phyloP scores from a whole-genome alignment of 2,329 filamentous ascomycete genomes.

The Clonostachys chloroleuca region DNA sequence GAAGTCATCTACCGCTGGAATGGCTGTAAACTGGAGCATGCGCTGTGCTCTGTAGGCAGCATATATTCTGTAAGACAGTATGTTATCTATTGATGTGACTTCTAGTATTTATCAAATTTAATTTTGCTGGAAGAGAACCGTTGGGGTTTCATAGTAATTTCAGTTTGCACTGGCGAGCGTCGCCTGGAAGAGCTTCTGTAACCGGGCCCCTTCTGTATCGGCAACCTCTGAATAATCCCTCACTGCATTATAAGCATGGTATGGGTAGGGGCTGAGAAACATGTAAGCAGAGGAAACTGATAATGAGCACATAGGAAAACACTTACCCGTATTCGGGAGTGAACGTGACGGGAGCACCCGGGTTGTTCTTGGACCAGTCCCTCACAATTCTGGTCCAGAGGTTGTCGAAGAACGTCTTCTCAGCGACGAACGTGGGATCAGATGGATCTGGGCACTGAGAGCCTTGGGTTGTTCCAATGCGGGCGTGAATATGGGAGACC shows the following conservation, averaged over 20 bases:
- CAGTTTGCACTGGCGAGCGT: too few relatives aligned
- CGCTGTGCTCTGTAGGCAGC: too few relatives aligned
- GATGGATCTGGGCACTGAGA: conserved; percentile 27
- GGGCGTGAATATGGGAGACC: conserved; percentile 25
- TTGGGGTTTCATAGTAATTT: too few relatives aligned
- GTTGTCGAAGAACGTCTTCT: conserved; percentile 22
- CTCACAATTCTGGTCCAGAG: conserved; percentile 11
- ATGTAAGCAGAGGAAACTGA: too few relatives aligned
- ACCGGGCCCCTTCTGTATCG: conserved; percentile 12
- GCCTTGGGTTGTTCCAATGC: conserved; percentile 26
- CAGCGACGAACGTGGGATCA: conserved; percentile 16
- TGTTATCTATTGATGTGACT: too few relatives aligned
- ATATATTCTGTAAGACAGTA: too few relatives aligned
- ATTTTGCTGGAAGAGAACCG: too few relatives aligned
- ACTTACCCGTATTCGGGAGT: conserved; percentile 5
- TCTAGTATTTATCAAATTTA: too few relatives aligned
- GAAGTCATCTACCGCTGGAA: too few relatives aligned
- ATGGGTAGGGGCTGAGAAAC: conserved; percentile 12
- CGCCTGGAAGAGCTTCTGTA: conserved; percentile 10
- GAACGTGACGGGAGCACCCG: neutral
- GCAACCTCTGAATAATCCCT: conserved; percentile 13
- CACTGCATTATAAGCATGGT: conserved; percentile 11
- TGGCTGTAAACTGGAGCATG: too few relatives aligned
- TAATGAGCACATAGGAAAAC: too few relatives aligned
- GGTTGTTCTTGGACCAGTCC: conserved; percentile 1